These are phyloP conservation scores for Hygrophorus pudorinus DNA, from an alignment of 768 basidiomycete genomes.

Conservation along the genomic window DNA sequence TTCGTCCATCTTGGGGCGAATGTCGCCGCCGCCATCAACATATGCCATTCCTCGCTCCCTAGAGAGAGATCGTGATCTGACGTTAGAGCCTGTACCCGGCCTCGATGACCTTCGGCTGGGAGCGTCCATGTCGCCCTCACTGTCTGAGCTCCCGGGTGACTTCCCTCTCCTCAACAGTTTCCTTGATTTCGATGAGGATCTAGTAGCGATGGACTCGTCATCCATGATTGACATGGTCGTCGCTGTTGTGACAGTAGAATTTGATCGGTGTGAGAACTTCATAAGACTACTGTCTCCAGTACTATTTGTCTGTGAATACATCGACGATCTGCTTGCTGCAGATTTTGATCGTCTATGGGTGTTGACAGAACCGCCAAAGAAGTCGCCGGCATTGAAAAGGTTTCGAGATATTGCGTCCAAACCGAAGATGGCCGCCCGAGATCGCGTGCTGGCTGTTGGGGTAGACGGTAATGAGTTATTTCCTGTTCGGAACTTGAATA, in stretches of 20 bases:
- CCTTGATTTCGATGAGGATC: conserved; percentile 36
- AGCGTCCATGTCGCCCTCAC: conserved; percentile 38
- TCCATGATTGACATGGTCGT: conserved; percentile 55
- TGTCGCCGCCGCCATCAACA: conserved; percentile 36
- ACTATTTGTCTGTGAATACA: conserved; percentile 58
- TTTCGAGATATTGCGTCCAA: conserved; percentile 87
- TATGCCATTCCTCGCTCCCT: conserved; percentile 27
- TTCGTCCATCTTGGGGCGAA: conserved; percentile 38
- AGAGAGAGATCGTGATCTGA: conserved; percentile 35
- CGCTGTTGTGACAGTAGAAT: conserved; percentile 53
- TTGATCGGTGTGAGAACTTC: conserved; percentile 64
- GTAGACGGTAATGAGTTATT: conserved; percentile 71
- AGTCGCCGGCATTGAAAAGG: conserved; percentile 68
- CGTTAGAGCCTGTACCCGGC: conserved; percentile 20
- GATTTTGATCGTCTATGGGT: conserved; percentile 64
- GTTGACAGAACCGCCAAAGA: conserved; percentile 67
- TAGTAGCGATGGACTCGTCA: conserved; percentile 42
- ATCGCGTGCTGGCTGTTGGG: conserved; percentile 50
- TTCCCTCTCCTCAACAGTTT: conserved; percentile 32
- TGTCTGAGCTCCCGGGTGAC: conserved; percentile 32
- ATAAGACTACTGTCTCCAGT: conserved; percentile 58
- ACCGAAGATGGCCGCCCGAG: conserved; percentile 82
- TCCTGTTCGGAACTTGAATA: conserved; percentile 82
- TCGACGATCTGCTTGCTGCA: conserved; percentile 61
- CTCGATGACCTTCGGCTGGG: conserved; percentile 28